phyloP scores from a whole-genome alignment of 371 early-diverging fungal genomes.

The Thermomucor indicae-seudaticae region DNA sequence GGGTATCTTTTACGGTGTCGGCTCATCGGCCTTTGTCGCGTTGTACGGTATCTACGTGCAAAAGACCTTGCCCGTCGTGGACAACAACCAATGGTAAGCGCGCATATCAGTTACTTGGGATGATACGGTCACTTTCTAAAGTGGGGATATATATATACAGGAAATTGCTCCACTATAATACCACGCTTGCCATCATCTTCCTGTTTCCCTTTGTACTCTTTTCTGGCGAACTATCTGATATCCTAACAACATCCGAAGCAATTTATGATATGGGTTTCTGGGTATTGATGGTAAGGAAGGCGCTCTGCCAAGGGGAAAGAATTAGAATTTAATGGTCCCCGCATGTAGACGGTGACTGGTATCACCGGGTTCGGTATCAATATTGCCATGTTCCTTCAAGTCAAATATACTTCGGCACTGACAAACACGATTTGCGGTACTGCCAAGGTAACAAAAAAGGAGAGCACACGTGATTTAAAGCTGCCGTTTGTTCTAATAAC shows the following conservation, averaged over 20 bases:
- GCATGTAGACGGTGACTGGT: slow-evolving; percentile 56
- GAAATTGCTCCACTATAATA: slow-evolving; percentile 71
- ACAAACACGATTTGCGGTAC: slow-evolving; percentile 81
- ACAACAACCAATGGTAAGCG: slow-evolving; percentile 67
- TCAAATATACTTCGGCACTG: slow-evolving; percentile 74
- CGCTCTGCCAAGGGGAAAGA: background rate
- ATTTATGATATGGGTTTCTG: slow-evolving; percentile 60
- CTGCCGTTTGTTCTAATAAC: background rate
- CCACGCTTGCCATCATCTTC: slow-evolving; percentile 60
- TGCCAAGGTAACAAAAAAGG: slow-evolving; percentile 44
- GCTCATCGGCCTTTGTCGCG: slow-evolving; percentile 68
- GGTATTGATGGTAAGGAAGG: slow-evolving; percentile 57
- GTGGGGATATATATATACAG: slow-evolving; percentile 15
- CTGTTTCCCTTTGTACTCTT: slow-evolving; percentile 57
- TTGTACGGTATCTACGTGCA: slow-evolving; percentile 75
- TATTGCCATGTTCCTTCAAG: slow-evolving; percentile 74
- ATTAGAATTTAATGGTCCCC: background rate
- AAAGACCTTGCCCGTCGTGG: slow-evolving; percentile 62
- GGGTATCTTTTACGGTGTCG: slow-evolving; percentile 66
- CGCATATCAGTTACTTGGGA: background rate
- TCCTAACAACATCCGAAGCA: slow-evolving; percentile 29
- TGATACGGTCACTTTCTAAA: background rate
- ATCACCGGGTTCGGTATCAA: slow-evolving; percentile 72
- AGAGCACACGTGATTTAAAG: background rate
- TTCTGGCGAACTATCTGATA: slow-evolving; percentile 60